Evolutionary conservation across 2,329 filamentous ascomycete species (phyloP), one percentile per base, ranked within the genome.

Genomic region (Penicillium janthinellum): DNA sequence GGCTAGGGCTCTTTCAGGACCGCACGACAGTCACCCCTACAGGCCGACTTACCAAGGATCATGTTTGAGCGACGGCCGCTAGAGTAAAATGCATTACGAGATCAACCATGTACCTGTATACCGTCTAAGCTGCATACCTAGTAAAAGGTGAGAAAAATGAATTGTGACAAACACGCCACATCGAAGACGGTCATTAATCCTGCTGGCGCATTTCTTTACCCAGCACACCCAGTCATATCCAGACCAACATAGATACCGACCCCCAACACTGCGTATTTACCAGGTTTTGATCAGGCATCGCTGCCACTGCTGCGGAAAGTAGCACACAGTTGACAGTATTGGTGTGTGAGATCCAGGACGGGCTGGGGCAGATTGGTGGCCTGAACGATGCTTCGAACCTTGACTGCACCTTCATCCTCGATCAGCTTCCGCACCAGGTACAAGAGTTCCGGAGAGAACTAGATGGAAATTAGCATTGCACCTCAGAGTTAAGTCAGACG

Each of bases 371-470:
- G 80, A 75, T 90, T 96, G 2, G 94, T 98, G 1, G 94, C 92
- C 78, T 99, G 95, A 56, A 99, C 92, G 72, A 99, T 96, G 76
- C 92, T 97, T 72, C 95, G 86, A 56, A 99, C 90, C 79, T 99
- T 99, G 76, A 99, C 91, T 1, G 94, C 94, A 59, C 95, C 95
- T 78, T 99, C 95, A 67, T 97, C 93, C 78, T 98, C 95, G 73
- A 99, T 99, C 66, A 99, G 82, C 66, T 91, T 92, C 63, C 95
- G 89, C 71, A 98, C 91, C 3, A 91, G 89, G 76, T 88, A 91
- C 56, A 99, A 85, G 45, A 99, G 84, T 65, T 93, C 88, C 0
- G 95, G 95, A 17, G 93, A 97, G 79, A 99, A 99, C 86, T 89
- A 61, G 31, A 47, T 25, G 17, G 11, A 54, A 35, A 51, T 75